Percentiles rank a stretch among this genome's conserved stretches.
Conservation (phyloP, 2,329 filamentous ascomycete species). For the Claviceps sorghi region DNA sequence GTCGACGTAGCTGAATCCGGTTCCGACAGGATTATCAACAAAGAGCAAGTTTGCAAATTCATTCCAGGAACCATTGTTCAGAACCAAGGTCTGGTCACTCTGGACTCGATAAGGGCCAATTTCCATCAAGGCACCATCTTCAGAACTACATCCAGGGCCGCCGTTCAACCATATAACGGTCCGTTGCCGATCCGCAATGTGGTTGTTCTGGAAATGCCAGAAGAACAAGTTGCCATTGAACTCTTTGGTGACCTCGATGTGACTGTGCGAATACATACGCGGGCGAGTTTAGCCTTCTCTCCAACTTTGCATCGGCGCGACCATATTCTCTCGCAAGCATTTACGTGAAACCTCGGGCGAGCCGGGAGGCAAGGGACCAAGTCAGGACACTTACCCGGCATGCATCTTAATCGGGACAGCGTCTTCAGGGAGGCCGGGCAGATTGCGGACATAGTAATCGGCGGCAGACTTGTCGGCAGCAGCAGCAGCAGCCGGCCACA, state of each 20-base stretch:
- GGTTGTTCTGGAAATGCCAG: slow-evolving; percentile 92
- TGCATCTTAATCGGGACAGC: slow-evolving; percentile 83
- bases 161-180: slow-evolving; percentile 97
- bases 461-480: slow-evolving; percentile 29
- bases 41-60: slow-evolving; percentile 96
- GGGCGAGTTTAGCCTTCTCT: background rate
- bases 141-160: slow-evolving; percentile 90
- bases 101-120: slow-evolving; percentile 83
- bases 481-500: slow-evolving; percentile 25
- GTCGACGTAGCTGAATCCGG: slow-evolving; percentile 90
- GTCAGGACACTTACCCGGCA: slow-evolving; percentile 57
- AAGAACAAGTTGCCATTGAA: slow-evolving; percentile 94
- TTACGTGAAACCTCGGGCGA: background rate
- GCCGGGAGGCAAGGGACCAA: background rate
- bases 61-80: slow-evolving; percentile 95
- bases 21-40: slow-evolving; percentile 92
- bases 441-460: slow-evolving; percentile 76
- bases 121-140: slow-evolving; percentile 94
- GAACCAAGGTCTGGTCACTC: slow-evolving; percentile 52
- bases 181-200: slow-evolving; percentile 81
- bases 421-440: slow-evolving; percentile 68
- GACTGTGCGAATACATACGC: slow-evolving; percentile 37
- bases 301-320: background rate
- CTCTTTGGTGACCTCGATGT: slow-evolving; percentile 76
- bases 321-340: background rate